phyloP scores from a whole-genome alignment of 306 rosid genomes.

The Prunus davidiana region DNA sequence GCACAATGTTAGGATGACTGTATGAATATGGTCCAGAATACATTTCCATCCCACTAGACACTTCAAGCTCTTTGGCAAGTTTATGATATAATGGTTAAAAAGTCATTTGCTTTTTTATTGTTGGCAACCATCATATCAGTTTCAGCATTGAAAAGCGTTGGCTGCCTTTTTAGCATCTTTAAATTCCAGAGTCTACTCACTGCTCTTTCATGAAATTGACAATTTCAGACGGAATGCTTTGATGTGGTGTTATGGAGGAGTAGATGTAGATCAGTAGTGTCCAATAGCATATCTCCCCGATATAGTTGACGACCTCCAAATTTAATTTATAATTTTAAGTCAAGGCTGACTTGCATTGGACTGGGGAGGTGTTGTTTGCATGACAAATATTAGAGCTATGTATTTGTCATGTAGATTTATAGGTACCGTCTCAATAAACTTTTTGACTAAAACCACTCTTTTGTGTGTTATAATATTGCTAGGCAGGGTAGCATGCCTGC shows the following conservation, averaged over 20 bases:
- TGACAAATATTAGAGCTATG: not conserved
- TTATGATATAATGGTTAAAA: not conserved
- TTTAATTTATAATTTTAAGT: not conserved
- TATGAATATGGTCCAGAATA: not conserved
- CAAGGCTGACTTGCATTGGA: not conserved
- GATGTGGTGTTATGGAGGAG: not conserved
- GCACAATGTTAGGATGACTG: not conserved
- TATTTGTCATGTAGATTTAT: not conserved
- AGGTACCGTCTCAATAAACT: not conserved
- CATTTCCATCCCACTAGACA: not conserved
- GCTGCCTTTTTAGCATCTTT: too few species aligned
- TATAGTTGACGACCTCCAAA: not conserved
- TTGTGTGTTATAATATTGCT: not conserved
- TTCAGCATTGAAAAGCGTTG: not conserved
- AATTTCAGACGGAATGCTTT: not conserved
- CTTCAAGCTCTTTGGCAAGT: not conserved
- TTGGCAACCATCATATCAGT: conserved; percentile 1
- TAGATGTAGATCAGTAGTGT: not conserved
- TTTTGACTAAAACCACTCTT: not conserved
- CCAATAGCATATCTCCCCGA: not conserved
- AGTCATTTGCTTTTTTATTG: too few species aligned
- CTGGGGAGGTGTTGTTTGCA: not conserved
- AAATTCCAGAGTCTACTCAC: too few species aligned
- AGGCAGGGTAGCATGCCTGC: not conserved
- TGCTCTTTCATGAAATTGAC: not conserved